A percentile compares a stretch with the other conserved stretches of the same genome.
Conservation (phyloP, 805 yeast species). For the Kregervanrija delftensis region DNA sequence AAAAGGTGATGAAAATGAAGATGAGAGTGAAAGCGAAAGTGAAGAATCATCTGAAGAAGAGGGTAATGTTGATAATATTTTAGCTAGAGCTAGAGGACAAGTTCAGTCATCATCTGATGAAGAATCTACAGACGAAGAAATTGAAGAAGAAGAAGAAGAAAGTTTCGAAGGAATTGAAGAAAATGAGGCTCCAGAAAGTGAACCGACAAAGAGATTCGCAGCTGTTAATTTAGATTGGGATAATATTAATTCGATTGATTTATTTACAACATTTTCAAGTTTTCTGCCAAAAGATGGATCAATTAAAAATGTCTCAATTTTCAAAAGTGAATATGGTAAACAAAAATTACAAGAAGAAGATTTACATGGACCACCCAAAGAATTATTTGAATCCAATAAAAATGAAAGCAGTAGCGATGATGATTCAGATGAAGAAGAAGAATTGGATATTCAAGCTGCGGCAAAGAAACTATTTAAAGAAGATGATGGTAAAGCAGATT, state of each 20-base stretch:
- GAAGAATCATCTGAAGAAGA: constrained; percentile 28
- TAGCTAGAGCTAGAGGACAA: constrained; percentile 54
- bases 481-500: constrained; percentile 78
- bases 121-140: constrained; percentile 28
- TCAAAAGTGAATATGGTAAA: constrained; percentile 90
- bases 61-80: constrained; percentile 23
- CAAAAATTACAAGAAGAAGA: constrained; percentile 88
- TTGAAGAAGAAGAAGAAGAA: constrained; percentile 29
- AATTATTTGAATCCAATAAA: constrained; percentile 53
- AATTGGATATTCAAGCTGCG: constrained; percentile 45
- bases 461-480: constrained; percentile 61
- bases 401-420: constrained; percentile 29
- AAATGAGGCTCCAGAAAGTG: constrained; percentile 73
- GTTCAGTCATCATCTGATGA: constrained; percentile 32
- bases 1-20: constrained; percentile 29
- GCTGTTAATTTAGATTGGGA: constrained; percentile 98
- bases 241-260: constrained; percentile 76
- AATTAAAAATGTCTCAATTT: constrained; percentile 63
- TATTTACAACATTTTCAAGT: constrained; percentile 81
- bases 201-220: constrained; percentile 76
- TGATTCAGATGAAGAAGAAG: constrained; percentile 37
- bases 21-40: constrained; percentile 19
- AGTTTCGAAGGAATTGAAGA: constrained; percentile 45
- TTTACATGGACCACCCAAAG: constrained; percentile 86
- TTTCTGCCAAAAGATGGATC: constrained; percentile 75